Percentiles rank a stretch among this genome's conserved stretches.
These are phyloP conservation scores for Beta macrorhiza DNA, from an alignment of 179 eudicot species.

Conservation along the genomic window DNA sequence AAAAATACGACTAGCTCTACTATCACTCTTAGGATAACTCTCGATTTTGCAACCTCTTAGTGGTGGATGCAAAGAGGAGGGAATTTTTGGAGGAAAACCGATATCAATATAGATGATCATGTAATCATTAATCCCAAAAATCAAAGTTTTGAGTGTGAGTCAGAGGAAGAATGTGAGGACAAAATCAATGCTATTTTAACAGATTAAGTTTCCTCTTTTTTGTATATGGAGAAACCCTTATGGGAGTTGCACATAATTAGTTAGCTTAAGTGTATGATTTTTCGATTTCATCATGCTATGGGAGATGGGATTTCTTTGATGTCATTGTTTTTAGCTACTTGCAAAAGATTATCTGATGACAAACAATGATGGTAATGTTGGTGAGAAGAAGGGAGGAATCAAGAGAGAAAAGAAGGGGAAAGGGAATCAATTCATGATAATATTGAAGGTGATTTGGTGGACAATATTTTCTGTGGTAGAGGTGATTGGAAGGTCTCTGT, in stretches of 20 bases:
- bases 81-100: slow-evolving; percentile 32
- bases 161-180: neutral
- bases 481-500: slow-evolving; percentile 40
- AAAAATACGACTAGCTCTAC: no score
- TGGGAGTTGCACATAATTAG: no score
- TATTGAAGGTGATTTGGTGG: slow-evolving; percentile 41
- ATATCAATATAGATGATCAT: slow-evolving; percentile 35
- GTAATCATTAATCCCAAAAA: slow-evolving; percentile 20
- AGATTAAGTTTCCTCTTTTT: slow-evolving; percentile 26
- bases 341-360: slow-evolving; percentile 10
- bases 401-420: neutral
- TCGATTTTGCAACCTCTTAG: slow-evolving; percentile 58
- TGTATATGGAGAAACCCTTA: neutral
- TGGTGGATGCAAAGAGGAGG: slow-evolving; percentile 34
- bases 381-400: neutral
- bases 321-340: slow-evolving; percentile 29
- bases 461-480: slow-evolving; percentile 39
- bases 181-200: slow-evolving; percentile 28
- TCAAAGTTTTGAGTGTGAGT: neutral
- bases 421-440: slow-evolving; percentile 7
- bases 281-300: no score
- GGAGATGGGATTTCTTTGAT: slow-evolving; percentile 24
- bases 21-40: slow-evolving; percentile 30
- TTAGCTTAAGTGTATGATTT: no score
- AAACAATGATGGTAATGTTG: neutral